A percentile compares a stretch with the other conserved stretches of the same genome.
These are phyloP conservation scores for Reutealis trisperma DNA, from an alignment of 345 rosid genomes.

Conservation along the genomic window DNA sequence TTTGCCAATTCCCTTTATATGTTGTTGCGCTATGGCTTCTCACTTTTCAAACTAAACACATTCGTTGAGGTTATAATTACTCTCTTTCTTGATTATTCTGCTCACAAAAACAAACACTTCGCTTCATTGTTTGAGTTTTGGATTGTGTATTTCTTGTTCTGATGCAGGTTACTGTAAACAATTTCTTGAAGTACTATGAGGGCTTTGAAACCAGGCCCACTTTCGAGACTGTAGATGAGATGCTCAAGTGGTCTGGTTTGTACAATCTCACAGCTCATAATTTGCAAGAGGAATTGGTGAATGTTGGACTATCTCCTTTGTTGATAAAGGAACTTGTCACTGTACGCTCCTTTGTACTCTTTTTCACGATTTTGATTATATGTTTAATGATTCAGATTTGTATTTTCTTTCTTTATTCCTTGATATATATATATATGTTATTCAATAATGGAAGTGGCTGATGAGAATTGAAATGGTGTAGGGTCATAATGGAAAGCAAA, in stretches of 20 bases:
- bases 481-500: too few species aligned
- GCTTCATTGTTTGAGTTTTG: neutral
- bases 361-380: neutral
- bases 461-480: too few species aligned
- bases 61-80: conserved; percentile 56
- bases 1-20: conserved; percentile 54
- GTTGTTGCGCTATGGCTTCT: conserved; percentile 73
- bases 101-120: neutral
- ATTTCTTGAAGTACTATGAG: conserved; percentile 77
- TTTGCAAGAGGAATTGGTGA: conserved; percentile 57
- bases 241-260: conserved; percentile 90
- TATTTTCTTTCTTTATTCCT: too few species aligned
- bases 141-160: neutral
- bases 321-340: conserved; percentile 71
- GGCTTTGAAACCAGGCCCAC: conserved; percentile 61
- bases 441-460: too few species aligned
- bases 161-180: conserved; percentile 56
- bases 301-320: conserved; percentile 50
- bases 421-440: too few species aligned
- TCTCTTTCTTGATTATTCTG: neutral
- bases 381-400: too few species aligned
- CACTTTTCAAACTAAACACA: conserved; percentile 65
- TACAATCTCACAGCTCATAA: conserved; percentile 64
- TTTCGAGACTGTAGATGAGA: conserved; percentile 76
- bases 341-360: conserved; percentile 39